Conservation (phyloP, 495 filamentous ascomycete species). For the Talaromyces stipitatus region DNA sequence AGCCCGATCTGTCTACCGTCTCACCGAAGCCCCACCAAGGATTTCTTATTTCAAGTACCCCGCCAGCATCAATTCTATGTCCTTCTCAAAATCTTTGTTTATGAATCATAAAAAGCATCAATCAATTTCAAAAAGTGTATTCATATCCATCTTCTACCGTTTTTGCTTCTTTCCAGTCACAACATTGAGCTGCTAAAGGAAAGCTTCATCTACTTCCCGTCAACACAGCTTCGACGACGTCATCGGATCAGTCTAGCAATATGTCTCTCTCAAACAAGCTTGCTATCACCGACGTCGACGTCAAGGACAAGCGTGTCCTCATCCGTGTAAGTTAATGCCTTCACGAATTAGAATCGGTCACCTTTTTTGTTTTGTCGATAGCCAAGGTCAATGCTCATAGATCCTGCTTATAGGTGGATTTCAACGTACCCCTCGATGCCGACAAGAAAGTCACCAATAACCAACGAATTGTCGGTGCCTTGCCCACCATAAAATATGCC, state of each 20-base stretch:
- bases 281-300: slow-evolving; percentile 88
- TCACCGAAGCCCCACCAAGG: slow-evolving; percentile 30
- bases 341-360: too few relatives aligned
- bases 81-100: too few relatives aligned
- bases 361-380: too few relatives aligned
- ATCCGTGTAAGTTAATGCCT: slow-evolving; percentile 65
- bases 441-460: slow-evolving; percentile 93
- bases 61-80: slow-evolving; percentile 6
- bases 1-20: slow-evolving; percentile 27
- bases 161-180: not conserved
- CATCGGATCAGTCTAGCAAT: slow-evolving; percentile 18
- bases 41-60: slow-evolving; percentile 10
- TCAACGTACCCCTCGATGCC: slow-evolving; percentile 94
- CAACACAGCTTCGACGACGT: slow-evolving; percentile 2
- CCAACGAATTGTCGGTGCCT: slow-evolving; percentile 94
- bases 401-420: slow-evolving; percentile 70
- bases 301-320: slow-evolving; percentile 95
- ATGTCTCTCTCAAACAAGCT: slow-evolving; percentile 99
- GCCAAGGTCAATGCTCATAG: not conserved
- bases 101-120: not conserved
- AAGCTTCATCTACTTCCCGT: not conserved
- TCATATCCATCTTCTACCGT: not conserved
- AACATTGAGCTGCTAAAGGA: not conserved
- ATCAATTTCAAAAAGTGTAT: not conserved
- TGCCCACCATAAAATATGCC: slow-evolving; percentile 98